Base-by-base conservation (phyloP, 2,329 filamentous ascomycete genomes). In the Rhinocladiella mackenziei region DNA sequence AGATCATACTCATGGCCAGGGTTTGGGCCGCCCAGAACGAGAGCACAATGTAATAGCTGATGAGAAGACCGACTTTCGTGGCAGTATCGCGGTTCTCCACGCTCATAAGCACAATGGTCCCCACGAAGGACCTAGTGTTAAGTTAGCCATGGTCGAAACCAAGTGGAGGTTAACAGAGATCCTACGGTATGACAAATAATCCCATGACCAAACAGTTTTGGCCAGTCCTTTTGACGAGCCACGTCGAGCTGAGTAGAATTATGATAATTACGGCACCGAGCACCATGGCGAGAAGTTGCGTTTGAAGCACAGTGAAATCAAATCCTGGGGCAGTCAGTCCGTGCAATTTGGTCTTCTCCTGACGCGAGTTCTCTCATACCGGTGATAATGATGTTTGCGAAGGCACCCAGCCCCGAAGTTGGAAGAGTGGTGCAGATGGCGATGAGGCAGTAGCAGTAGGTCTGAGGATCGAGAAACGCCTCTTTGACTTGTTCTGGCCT, bases 11-110 rank as follows among this genome's bases (percentile, higher is more conserved):
- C 55, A 87, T 73, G 5, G 75, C 70, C 9, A 86, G 68, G 1
- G 80, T 83, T 57, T 84, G 78, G 0, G 82, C 83, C 0, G 83
- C 81, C 83, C 83, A 88, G 74, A 89, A 89, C 4, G 81, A 86
- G 13, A 87, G 72, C 0, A 80, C 82, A 50, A 88, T 82, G 66
- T 88, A 89, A 70, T 88, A 89, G 58, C 74, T 77, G 57, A 88
- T 77, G 10, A 88, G 67, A 0, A 89, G 72, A 4, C 84, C 84
- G 19, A 81, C 73, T 62, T 83, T 75, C 26, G 78, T 80, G 6
- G 74, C 63, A 25, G 71, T 70, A 31, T 69, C 76, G 5, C 72
- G 69, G 53, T 82, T 81, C 15, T 75, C 63, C 5, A 88, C 73
- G 0, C 78, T 82, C 75, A 88, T 83, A 43, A 88, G 75, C 28